Percentiles rank a stretch among this genome's conserved stretches.
Evolutionary conservation across 352 stramenopile genomes (phyloP).

Genomic region (Phytophthora hybrid): DNA sequence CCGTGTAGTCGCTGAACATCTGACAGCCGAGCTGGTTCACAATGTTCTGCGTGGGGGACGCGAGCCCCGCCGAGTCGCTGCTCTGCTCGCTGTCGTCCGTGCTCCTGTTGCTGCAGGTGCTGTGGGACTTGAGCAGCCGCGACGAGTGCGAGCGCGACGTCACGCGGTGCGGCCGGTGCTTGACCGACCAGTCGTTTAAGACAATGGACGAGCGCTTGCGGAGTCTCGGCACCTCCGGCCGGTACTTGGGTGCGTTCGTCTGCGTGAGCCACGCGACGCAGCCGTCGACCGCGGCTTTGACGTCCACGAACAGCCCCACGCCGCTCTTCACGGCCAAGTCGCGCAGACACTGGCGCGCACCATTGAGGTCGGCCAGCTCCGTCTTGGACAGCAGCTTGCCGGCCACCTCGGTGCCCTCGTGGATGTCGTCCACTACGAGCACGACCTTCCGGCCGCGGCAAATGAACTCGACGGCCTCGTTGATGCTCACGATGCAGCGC

Average conservation of each 20-base stretch:
- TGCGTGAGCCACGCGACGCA: constrained; percentile 64
- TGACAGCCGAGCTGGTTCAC: constrained; percentile 56
- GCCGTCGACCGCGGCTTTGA: constrained; percentile 52
- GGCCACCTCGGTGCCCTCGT: constrained; percentile 56
- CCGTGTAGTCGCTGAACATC: constrained; percentile 53
- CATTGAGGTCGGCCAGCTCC: constrained; percentile 87
- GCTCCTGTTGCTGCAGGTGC: constrained; percentile 45
- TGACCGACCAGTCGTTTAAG: constrained; percentile 71
- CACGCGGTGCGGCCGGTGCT: constrained; percentile 55
- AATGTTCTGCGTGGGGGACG: constrained; percentile 38
- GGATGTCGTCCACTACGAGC: constrained; percentile 86
- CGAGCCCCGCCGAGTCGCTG: constrained; percentile 17
- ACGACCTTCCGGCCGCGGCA: constrained; percentile 74
- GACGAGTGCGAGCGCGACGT: constrained; percentile 76
- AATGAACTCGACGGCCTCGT: constrained; percentile 91
- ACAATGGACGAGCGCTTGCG: constrained; percentile 84
- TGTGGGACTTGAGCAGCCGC: constrained; percentile 52
- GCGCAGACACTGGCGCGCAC: constrained; percentile 79
- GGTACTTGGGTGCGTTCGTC: constrained; percentile 52
- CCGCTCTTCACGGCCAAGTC: constrained; percentile 60
- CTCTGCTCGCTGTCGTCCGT: constrained; percentile 40
- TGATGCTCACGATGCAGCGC: constrained; percentile 86
- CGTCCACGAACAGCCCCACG: constrained; percentile 63
- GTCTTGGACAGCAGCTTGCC: constrained; percentile 55
- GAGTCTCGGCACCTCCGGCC: constrained; percentile 57